Conservation (phyloP, 371 early-diverging fungal genomes). For the Rhizopus sp. region DNA sequence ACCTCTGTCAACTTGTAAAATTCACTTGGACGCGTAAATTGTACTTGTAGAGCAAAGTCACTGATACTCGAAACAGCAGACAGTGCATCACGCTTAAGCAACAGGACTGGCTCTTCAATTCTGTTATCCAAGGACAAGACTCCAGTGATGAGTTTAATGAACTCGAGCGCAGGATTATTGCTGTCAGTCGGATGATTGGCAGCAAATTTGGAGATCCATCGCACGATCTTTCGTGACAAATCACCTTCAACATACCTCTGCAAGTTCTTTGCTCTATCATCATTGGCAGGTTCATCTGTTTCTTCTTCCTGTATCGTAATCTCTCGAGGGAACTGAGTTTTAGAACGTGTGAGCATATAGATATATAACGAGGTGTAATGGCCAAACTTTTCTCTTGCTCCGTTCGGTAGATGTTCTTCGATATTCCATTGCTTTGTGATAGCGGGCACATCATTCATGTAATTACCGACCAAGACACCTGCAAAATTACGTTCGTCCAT, state of each 20-base stretch:
- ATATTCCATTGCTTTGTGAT: conserved; percentile 80
- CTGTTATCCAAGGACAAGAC: conserved; percentile 73
- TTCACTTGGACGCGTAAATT: conserved; percentile 80
- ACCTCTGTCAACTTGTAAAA: conserved; percentile 78
- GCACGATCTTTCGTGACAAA: conserved; percentile 53
- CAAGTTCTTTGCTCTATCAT: conserved; percentile 35
- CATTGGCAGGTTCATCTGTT: conserved; percentile 11
- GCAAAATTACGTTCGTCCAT: conserved; percentile 92
- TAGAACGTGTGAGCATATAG: conserved; percentile 21
- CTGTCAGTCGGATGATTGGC: background rate
- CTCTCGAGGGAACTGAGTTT: conserved; percentile 16
- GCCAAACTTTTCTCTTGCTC: conserved; percentile 69
- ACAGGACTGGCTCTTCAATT: conserved; percentile 63
- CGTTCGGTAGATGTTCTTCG: conserved; percentile 79
- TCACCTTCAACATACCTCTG: conserved; percentile 43
- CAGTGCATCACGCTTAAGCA: conserved; percentile 78
- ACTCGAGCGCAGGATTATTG: conserved; percentile 74
- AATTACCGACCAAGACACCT: conserved; percentile 51
- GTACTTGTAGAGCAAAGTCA: conserved; percentile 79
- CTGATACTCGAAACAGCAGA: conserved; percentile 66
- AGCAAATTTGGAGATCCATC: conserved; percentile 25
- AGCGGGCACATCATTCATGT: conserved; percentile 8
- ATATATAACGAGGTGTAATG: conserved; percentile 25
- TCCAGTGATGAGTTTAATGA: conserved; percentile 71
- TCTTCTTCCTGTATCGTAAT: conserved; percentile 16